These are phyloP conservation scores for Coniochaeta sp. DNA, from an alignment of 2,329 filamentous ascomycete species.

Conservation along the genomic window DNA sequence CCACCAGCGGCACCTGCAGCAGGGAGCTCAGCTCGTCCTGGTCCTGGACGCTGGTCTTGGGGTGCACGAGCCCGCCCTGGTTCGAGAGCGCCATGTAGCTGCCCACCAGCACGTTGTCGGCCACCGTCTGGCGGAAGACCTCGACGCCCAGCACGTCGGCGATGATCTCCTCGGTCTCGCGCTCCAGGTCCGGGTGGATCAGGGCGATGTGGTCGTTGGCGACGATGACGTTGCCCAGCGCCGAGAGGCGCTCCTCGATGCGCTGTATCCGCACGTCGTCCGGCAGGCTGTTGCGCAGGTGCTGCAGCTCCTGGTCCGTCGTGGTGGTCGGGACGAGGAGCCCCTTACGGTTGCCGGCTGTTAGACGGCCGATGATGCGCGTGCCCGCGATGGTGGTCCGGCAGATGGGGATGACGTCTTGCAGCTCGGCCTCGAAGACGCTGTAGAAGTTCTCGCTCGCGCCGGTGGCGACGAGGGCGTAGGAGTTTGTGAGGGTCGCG, in stretches of 20 bases:
- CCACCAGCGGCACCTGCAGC: slow-evolving; percentile 91
- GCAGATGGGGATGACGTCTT: slow-evolving; percentile 95
- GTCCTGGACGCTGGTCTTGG: slow-evolving; percentile 94
- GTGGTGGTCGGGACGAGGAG: slow-evolving; percentile 93
- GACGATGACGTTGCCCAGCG: slow-evolving; percentile 94
- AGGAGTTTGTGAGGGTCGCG: slow-evolving; percentile 92
- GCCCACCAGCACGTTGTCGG: slow-evolving; percentile 93
- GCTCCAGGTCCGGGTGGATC: slow-evolving; percentile 91
- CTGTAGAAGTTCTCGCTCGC: slow-evolving; percentile 99
- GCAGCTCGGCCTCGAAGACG: slow-evolving; percentile 94
- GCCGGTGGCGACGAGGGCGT: slow-evolving; percentile 87
- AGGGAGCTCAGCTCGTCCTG: slow-evolving; percentile 94
- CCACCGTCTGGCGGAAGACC: slow-evolving; percentile 89
- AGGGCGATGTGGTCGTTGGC: slow-evolving; percentile 95
- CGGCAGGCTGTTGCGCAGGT: slow-evolving; percentile 89
- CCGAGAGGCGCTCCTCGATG: slow-evolving; percentile 94
- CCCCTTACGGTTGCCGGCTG: slow-evolving; percentile 92
- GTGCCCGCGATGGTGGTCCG: slow-evolving; percentile 95
- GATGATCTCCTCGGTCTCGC: slow-evolving; percentile 97
- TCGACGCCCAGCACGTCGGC: slow-evolving; percentile 87
- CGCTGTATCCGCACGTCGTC: slow-evolving; percentile 90
- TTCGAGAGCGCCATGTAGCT: slow-evolving; percentile 96
- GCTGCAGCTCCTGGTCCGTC: slow-evolving; percentile 96
- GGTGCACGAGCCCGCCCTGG: slow-evolving; percentile 93
- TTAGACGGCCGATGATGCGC: slow-evolving; percentile 90